Percentiles rank a stretch among this genome's conserved stretches.
These are phyloP conservation scores for Acer campestre DNA, from an alignment of 345 rosid species.

Conservation along the genomic window DNA sequence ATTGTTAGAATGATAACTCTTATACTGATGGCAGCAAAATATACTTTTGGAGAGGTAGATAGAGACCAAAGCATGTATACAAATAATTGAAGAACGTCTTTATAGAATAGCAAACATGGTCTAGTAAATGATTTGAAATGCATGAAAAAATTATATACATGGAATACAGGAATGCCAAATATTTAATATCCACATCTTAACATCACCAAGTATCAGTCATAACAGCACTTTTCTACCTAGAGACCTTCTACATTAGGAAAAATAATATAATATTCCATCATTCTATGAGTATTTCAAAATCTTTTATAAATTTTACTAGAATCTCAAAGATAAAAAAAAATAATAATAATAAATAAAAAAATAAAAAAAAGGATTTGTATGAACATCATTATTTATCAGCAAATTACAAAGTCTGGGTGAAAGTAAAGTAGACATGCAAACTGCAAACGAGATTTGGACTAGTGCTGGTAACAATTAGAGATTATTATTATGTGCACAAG, in stretches of 20 bases:
- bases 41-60: background rate
- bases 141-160: background rate
- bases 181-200: background rate
- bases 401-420: background rate
- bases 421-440: background rate
- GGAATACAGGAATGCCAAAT: background rate
- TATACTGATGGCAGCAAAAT: background rate
- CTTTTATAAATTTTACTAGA: background rate
- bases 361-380: background rate
- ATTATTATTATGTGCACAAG: background rate
- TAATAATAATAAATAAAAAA: too few relatives aligned
- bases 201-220: background rate
- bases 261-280: background rate
- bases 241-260: background rate
- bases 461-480: background rate
- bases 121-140: background rate
- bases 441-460: background rate
- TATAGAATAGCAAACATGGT: background rate
- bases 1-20: background rate
- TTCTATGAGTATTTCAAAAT: background rate
- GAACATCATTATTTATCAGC: background rate
- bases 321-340: background rate
- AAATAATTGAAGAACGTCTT: background rate
- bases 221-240: background rate
- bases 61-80: background rate